Evolutionary conservation across 257 asterid genomes (phyloP).

Genomic region (Petunia axillaris): DNA sequence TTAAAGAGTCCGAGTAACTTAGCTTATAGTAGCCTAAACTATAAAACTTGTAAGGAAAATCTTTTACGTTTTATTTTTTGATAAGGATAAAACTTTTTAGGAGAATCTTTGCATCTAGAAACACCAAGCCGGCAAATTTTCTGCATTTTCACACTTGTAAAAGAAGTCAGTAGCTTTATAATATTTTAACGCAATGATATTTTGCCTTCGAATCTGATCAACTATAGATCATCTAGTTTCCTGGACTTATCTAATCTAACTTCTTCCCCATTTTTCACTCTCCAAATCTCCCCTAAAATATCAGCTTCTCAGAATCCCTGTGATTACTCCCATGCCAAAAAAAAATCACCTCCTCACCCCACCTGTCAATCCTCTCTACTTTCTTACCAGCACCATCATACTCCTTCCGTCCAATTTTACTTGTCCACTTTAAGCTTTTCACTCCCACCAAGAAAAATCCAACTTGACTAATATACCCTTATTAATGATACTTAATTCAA

Average conservation of each 20-base stretch:
- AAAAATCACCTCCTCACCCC: neutral
- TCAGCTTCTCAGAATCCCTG: neutral
- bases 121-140: neutral
- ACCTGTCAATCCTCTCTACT: slow-evolving; percentile 7
- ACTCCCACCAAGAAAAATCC: too few relatives aligned
- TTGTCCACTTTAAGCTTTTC: too few relatives aligned
- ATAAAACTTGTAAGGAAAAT: neutral
- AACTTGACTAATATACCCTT: too few relatives aligned
- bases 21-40: neutral
- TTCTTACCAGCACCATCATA: neutral
- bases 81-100: too few relatives aligned
- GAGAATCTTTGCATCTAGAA: neutral
- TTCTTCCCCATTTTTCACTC: neutral
- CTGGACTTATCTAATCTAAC: neutral
- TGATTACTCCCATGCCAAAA: neutral
- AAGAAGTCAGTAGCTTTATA: neutral
- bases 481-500: too few relatives aligned
- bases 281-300: neutral
- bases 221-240: neutral
- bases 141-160: neutral
- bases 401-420: too few relatives aligned
- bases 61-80: too few relatives aligned
- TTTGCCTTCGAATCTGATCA: neutral
- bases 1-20: too few relatives aligned
- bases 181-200: neutral